Evolutionary conservation across 2,329 filamentous ascomycete species (phyloP), one percentile per base, ranked within the genome.

Genomic region (Diaporthe destruens): DNA sequence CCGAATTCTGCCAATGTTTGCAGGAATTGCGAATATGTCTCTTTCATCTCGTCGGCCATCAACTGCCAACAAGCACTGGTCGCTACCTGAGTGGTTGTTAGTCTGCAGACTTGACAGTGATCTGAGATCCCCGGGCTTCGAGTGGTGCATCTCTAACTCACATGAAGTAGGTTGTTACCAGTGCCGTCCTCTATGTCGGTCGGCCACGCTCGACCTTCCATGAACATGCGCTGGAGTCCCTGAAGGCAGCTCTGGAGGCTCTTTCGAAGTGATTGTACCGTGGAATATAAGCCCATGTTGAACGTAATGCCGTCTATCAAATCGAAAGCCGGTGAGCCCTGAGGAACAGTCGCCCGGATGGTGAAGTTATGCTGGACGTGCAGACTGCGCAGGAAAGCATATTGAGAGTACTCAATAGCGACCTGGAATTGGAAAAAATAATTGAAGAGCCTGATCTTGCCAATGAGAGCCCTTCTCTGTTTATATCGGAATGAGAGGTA

Each of bases 391-490:
- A 66, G 44, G 12, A 66, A 66, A 7, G 44, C 61, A 14, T 51
- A 39, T 8, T 66, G 61, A 7, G 61, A 66, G 2, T 66, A 66
- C 2, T 66, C 61, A 14, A 66, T 18, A 1, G 44, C 61, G 7
- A 66, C n/a, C 6, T 66, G 61, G 5, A 36, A 66, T 14, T 66
- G 61, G 5, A 66, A 66, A 7, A 66, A 53, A 20, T 66, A 66
- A 8, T 66, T 66, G 44, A 66, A 66, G 0, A 66, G 39, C 44
- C 8, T 66, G 7, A 66, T 11, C 2, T 66, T 66, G 2, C 61
- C 61, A 7, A 66, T 53, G n/a, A 66, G 44, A 39, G 61, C 47
- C 14, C 44, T 36, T 6, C 61, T 29, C 4, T 66, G 44, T 39
- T 44, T 36, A n/a, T 66, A 23, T 4, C 61, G 12, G 29, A 66